Evolutionary conservation across 495 filamentous ascomycete species (phyloP).

Genomic region (Darksidea phi): DNA sequence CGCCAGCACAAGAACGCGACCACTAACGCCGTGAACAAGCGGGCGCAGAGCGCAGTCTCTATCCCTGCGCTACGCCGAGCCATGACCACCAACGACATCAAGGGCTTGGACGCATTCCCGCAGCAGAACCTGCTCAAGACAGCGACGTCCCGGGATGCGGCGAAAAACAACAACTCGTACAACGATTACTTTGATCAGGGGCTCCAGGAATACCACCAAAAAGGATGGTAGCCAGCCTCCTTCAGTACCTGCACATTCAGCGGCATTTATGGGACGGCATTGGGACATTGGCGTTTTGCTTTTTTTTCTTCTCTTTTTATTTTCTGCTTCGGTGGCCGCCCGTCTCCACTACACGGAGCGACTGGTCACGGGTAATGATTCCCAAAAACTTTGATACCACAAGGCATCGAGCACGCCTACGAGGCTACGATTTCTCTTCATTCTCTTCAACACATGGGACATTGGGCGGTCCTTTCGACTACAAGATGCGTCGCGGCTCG

Average conservation of each 20-base stretch:
- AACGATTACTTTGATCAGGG: slow-evolving; percentile 66
- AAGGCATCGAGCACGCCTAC: slow-evolving; percentile 23
- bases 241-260: slow-evolving; percentile 23
- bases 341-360: slow-evolving; percentile 3
- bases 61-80: slow-evolving; percentile 32
- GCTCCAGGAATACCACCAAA: slow-evolving; percentile 66
- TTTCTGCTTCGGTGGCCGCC: slow-evolving; percentile 10
- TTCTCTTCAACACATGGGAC: slow-evolving; percentile 27
- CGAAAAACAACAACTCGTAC: slow-evolving; percentile 58
- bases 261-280: slow-evolving; percentile 33
- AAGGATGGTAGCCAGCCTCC: slow-evolving; percentile 58
- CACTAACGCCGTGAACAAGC: slow-evolving; percentile 82
- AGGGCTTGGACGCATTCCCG: slow-evolving; percentile 77
- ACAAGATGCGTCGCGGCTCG: slow-evolving; percentile 33
- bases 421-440: slow-evolving; percentile 35
- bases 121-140: slow-evolving; percentile 32
- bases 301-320: slow-evolving; percentile 10
- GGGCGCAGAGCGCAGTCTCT: slow-evolving; percentile 57
- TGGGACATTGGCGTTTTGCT: slow-evolving; percentile 23
- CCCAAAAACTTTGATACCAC: slow-evolving; percentile 32
- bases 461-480: slow-evolving; percentile 27
- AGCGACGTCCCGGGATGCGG: slow-evolving; percentile 12
- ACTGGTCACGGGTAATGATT: slow-evolving; percentile 18
- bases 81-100: slow-evolving; percentile 77
- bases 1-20: slow-evolving; percentile 88